Evolutionary conservation across 2,329 filamentous ascomycete species (phyloP).

Genomic region (Alternaria incomplexa): DNA sequence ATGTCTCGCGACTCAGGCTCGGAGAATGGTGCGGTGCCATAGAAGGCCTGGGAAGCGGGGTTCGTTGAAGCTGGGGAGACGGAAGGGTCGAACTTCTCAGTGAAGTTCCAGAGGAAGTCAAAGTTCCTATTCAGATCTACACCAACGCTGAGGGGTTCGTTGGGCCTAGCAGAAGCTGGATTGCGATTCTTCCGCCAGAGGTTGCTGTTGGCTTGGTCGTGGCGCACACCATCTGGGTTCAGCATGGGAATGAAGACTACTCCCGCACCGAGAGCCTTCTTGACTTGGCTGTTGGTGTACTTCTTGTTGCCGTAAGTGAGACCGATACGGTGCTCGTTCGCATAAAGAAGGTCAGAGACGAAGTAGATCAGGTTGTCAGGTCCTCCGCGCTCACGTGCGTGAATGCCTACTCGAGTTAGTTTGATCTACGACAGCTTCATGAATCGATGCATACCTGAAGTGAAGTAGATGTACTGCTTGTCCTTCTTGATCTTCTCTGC

Average conservation of each 20-base stretch:
- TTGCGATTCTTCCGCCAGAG: slow-evolving; percentile 49
- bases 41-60: slow-evolving; percentile 57
- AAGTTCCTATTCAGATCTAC: slow-evolving; percentile 49
- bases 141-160: slow-evolving; percentile 25
- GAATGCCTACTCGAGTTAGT: slow-evolving; percentile 44
- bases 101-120: slow-evolving; percentile 64
- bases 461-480: slow-evolving; percentile 59
- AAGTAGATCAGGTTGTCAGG: slow-evolving; percentile 65
- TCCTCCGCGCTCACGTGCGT: slow-evolving; percentile 65
- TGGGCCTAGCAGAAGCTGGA: slow-evolving; percentile 39
- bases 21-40: slow-evolving; percentile 60
- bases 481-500: slow-evolving; percentile 52
- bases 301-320: slow-evolving; percentile 59
- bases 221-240: slow-evolving; percentile 41
- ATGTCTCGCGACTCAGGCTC: slow-evolving; percentile 64
- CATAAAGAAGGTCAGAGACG: slow-evolving; percentile 62
- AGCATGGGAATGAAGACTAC: slow-evolving; percentile 57
- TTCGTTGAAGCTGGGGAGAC: slow-evolving; percentile 49
- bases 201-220: slow-evolving; percentile 39
- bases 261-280: slow-evolving; percentile 58
- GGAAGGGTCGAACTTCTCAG: slow-evolving; percentile 52
- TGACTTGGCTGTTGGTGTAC: slow-evolving; percentile 61
- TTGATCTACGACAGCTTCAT: not conserved
- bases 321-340: slow-evolving; percentile 57
- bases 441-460: slow-evolving; percentile 45